These are phyloP conservation scores for Coemansia umbellata DNA, from an alignment of 192 early-diverging fungal species.

Conservation along the genomic window DNA sequence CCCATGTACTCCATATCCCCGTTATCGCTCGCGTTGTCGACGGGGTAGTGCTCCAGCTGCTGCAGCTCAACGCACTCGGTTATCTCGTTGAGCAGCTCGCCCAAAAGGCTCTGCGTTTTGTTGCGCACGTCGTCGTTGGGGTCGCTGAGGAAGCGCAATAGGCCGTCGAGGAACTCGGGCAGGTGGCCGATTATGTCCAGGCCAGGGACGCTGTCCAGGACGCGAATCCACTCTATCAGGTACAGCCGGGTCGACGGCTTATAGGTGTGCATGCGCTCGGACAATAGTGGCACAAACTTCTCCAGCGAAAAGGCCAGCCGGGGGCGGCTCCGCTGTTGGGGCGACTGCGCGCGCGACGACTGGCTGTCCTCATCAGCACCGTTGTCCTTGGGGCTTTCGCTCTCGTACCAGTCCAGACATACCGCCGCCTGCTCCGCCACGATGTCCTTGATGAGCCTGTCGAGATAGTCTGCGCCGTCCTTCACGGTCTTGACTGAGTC, in stretches of 20 bases:
- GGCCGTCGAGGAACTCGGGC: slow-evolving; percentile 91
- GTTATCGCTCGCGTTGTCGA: slow-evolving; percentile 1
- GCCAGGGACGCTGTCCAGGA: slow-evolving; percentile 90
- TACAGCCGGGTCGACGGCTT: slow-evolving; percentile 89
- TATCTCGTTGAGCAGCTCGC: slow-evolving; percentile 90
- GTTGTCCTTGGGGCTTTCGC: not conserved
- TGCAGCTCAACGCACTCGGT: slow-evolving; percentile 52
- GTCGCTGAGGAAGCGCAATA: slow-evolving; percentile 88
- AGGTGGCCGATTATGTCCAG: slow-evolving; percentile 88
- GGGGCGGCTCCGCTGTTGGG: not conserved
- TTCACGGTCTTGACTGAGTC: slow-evolving; percentile 91
- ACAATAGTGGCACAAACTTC: slow-evolving; percentile 88
- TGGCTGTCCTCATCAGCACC: not conserved
- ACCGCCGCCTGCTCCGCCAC: slow-evolving; percentile 85
- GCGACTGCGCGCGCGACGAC: not conserved
- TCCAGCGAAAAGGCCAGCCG: slow-evolving; percentile 80
- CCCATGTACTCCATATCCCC: no score
- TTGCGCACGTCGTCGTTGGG: slow-evolving; percentile 84
- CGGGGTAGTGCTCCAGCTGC: not conserved
- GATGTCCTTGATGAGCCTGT: slow-evolving; percentile 95
- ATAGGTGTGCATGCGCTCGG: slow-evolving; percentile 87
- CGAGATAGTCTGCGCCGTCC: slow-evolving; percentile 90
- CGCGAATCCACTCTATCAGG: slow-evolving; percentile 91
- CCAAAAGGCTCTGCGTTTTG: slow-evolving; percentile 74
- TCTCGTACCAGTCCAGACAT: slow-evolving; percentile 56